A percentile compares a stretch with the other conserved stretches of the same genome.
Evolutionary conservation across 2,329 filamentous ascomycete genomes (phyloP).

Genomic region (Ceratocystis harringtonii): DNA sequence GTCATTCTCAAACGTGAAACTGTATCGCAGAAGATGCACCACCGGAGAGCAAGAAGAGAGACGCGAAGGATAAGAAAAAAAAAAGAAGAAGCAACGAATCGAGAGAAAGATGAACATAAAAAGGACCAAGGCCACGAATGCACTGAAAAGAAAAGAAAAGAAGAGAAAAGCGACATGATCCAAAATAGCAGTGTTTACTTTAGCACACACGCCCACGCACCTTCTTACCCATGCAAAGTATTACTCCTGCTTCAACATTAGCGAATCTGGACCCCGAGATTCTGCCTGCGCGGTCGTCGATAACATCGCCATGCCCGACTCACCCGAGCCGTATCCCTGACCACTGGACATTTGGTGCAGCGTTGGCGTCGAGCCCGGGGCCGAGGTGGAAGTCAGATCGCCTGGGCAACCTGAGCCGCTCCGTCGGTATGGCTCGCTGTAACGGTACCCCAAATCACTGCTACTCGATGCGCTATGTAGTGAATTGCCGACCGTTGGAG

Average conservation of each 20-base stretch:
- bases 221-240: background rate
- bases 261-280: background rate
- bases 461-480: background rate
- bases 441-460: background rate
- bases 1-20: background rate
- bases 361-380: background rate
- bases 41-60: background rate
- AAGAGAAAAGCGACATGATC: background rate
- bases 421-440: background rate
- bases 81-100: background rate
- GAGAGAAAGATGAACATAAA: background rate
- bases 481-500: background rate
- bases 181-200: no score
- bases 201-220: background rate
- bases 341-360: background rate
- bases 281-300: background rate
- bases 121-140: background rate
- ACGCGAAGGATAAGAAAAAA: background rate
- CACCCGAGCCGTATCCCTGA: background rate
- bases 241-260: background rate
- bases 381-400: background rate
- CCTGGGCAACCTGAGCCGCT: background rate
- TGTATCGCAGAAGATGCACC: conserved; percentile 1
- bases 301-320: background rate
- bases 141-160: background rate